Evolutionary conservation across 2,329 filamentous ascomycete genomes (phyloP), one percentile per base, ranked within the genome.

Genomic region (Sclerotinia minor): DNA sequence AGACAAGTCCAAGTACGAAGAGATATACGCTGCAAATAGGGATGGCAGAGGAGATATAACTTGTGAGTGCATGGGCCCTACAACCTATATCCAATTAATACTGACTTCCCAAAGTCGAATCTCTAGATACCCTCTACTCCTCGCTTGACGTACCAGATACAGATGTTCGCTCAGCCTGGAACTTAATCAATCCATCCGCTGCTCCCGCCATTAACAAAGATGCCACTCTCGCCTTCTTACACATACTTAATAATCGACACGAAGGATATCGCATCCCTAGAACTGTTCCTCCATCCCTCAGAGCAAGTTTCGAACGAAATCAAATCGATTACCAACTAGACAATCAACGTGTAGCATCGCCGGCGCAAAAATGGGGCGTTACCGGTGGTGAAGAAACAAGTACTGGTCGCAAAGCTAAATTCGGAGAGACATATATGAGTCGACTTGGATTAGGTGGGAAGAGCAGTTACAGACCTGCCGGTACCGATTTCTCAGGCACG

Each of bases 241-340:
- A 99, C 80, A 96, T 99, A 75, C 88, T 99, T 67, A 97, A 96
- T 81, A 91, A 95, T 82, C 88, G 95, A 58, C 94, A 97, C 79
- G 94, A 98, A 77, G 95, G 95, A 50, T 97, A 88, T 84, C 90
- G 95, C 70, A 96, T 99, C 77, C 95, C 95, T 52, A 89, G 95
- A 75, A 91, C 88, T 41, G 92, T 99, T 15, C 95, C 95, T 0
- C 91, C 94, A 1, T 95, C 91, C n/a, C 85, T 99, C 52, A 89
- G 95, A 50, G 84, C 92, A 41, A 94, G 89, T 69, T 99, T 99
- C 76, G 94, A 99, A 81, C 91, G 92, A 77, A 96, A 96, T 77
- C 88, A 96, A 79, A 98, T 99, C 78, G 93, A 97, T 80, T 99
- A 98, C 81, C 92, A 97, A 76, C 78, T 98, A 69, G 92, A 96